Percentiles rank a stretch among this genome's conserved stretches.
phyloP scores from a whole-genome alignment of 2,329 filamentous ascomycete species.

The Claviceps fusiformis region DNA sequence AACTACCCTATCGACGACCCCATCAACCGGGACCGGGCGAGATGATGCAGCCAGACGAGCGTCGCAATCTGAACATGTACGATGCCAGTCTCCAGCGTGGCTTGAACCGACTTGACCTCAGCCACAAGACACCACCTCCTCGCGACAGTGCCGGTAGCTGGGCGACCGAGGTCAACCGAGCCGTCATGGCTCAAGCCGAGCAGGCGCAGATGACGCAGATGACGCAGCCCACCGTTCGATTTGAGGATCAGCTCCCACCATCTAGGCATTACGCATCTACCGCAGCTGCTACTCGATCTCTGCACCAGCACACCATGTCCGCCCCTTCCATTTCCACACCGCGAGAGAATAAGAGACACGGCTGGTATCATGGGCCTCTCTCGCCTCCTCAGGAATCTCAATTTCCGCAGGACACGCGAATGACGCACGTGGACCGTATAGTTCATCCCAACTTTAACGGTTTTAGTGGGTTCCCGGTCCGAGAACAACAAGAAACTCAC shows the following conservation, averaged over 20 bases:
- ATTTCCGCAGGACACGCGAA: conserved; percentile 17
- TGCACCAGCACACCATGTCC: conserved; percentile 47
- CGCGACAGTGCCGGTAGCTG: conserved; percentile 39
- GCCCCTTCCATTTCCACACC: conserved; percentile 42
- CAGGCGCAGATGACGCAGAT: conserved; percentile 31
- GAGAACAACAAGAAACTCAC: conserved; percentile 15
- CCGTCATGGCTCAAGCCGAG: conserved; percentile 41
- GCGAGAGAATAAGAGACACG: conserved; percentile 51
- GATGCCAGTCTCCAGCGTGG: conserved; percentile 54
- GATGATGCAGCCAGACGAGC: conserved; percentile 27
- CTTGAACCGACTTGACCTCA: conserved; percentile 53
- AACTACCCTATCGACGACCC: conserved; percentile 23
- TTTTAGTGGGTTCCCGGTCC: conserved; percentile 36
- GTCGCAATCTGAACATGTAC: conserved; percentile 42
- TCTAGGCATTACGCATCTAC: conserved; percentile 18
- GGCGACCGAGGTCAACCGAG: conserved; percentile 42
- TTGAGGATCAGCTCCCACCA: conserved; percentile 33
- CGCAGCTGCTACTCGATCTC: conserved; percentile 17
- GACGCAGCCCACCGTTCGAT: conserved; percentile 30
- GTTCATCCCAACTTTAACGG: conserved; percentile 41
- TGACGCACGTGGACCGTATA: conserved; percentile 40
- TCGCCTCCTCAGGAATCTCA: conserved; percentile 15
- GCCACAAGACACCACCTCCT: conserved; percentile 31
- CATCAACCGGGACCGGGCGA: conserved; percentile 17
- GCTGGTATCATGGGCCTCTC: conserved; percentile 53